Evolutionary conservation across 495 filamentous ascomycete genomes (phyloP).

Genomic region (Penicillium argentinense): DNA sequence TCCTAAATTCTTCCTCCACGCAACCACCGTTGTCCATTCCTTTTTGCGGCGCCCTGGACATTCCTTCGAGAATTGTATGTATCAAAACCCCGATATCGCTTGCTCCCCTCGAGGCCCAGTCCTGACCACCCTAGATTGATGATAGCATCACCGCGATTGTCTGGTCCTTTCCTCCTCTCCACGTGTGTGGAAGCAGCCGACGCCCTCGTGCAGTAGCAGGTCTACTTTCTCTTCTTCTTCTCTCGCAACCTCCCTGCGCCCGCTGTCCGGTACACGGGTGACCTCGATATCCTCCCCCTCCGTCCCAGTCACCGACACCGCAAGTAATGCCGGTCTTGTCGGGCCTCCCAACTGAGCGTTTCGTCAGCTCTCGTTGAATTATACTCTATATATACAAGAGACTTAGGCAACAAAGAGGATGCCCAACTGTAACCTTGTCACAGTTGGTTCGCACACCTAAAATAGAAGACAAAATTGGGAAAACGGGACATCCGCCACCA

Average conservation of each 20-base stretch:
- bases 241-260: slow-evolving; percentile 7
- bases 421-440: slow-evolving; percentile 25
- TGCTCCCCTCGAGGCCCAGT: not conserved
- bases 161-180: slow-evolving; percentile 5
- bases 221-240: slow-evolving; percentile 18
- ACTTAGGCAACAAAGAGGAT: slow-evolving; percentile 10
- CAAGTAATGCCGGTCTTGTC: slow-evolving; percentile 43
- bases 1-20: slow-evolving; percentile 6
- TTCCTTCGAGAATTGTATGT: slow-evolving; percentile 19
- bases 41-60: slow-evolving; percentile 10
- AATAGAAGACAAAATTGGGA: no score
- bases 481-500: not conserved
- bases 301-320: slow-evolving; percentile 15
- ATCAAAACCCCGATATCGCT: not conserved
- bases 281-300: slow-evolving; percentile 7
- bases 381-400: slow-evolving; percentile 1
- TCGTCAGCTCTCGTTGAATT: slow-evolving; percentile 31
- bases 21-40: slow-evolving; percentile 16
- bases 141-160: no score
- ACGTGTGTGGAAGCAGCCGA: slow-evolving; percentile 24
- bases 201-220: slow-evolving; percentile 41
- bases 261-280: slow-evolving; percentile 41
- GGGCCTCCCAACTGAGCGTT: slow-evolving; percentile 29
- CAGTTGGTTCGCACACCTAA: slow-evolving; percentile 19
- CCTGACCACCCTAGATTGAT: no score